Percentiles rank a stretch among this genome's conserved stretches.
phyloP scores from a whole-genome alignment of 257 asterid species.

The Nicotiana sylvestris region DNA sequence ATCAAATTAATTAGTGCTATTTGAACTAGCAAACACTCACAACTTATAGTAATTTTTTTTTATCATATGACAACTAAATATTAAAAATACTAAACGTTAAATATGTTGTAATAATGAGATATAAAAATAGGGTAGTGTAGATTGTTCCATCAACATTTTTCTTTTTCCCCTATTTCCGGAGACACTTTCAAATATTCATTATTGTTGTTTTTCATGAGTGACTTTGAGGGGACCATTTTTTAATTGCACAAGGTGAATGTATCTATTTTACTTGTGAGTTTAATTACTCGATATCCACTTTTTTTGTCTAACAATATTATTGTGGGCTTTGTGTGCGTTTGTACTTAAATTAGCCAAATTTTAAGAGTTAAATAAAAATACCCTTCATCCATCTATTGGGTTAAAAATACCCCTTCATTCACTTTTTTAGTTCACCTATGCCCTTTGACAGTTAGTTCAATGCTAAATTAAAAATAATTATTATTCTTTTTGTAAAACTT shows the following conservation, averaged over 20 bases:
- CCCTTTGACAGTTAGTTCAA: too few relatives aligned
- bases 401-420: too few relatives aligned
- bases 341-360: too few relatives aligned
- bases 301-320: not conserved
- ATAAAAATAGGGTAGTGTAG: not conserved
- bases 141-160: not conserved
- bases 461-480: too few relatives aligned
- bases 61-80: not conserved
- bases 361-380: too few relatives aligned
- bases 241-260: slow-evolving; percentile 22
- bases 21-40: not conserved
- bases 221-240: slow-evolving; percentile 55
- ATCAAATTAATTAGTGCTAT: not conserved
- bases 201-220: slow-evolving; percentile 29
- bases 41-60: not conserved
- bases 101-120: not conserved
- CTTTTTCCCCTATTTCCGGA: slow-evolving; percentile 11
- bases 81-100: not conserved
- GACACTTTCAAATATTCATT: slow-evolving; percentile 21
- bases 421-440: too few relatives aligned
- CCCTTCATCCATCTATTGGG: too few relatives aligned
- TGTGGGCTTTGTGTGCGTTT: not conserved
- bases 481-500: too few relatives aligned
- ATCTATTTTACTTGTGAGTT: slow-evolving; percentile 26
- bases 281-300: slow-evolving; percentile 18